Evolutionary conservation across 2,329 filamentous ascomycete species (phyloP), one percentile per base, ranked within the genome.

Genomic region (Aureobasidium sp.): DNA sequence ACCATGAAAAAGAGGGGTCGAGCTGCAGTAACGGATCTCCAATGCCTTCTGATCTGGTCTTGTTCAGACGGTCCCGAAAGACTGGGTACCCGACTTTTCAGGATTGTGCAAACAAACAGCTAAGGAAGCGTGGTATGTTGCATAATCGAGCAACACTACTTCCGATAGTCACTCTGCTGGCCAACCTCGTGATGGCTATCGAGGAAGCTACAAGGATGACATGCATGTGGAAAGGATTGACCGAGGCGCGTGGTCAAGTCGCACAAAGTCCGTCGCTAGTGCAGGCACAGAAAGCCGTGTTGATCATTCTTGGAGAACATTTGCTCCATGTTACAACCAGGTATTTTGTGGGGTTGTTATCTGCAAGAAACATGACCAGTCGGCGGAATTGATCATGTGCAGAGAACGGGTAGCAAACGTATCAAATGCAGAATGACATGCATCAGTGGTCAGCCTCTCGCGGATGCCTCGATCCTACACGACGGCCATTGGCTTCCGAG

Each of bases 361-460:
- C n/a, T 22, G 27, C 27, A 39, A 48, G 22, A 48, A 48, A 48
- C 42, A 27, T 48, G 55, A 58, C 55, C 42, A 58, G 55, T 48
- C 55, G 55, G 55, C 31, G 29, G 22, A 15, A 37, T 37, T 14
- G 41, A 48, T 48, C 29, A 7, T n/a, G 0, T 47, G 20, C 37
- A 41, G 29, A 6, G 22, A 34, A 56, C 52, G 37, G 37, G 56
- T 48, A 29, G 42, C 22, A 39, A 48, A 58, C 42, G 20, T 41
- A 22, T 49, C 44, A 20, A 6, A 42, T 59, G 56, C 56, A 59
- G 56, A 59, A 59, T 59, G 56, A 59, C 56, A 42, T 49, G 56
- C 56, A 59, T 59, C 17, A 8, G n/a, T 5, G 2, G 12, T 20
- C 25, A 31, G 51, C 36, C 15, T 25, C 25, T 20, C 5, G 52